A percentile compares a stretch with the other conserved stretches of the same genome.
Conservation (phyloP, 2,329 filamentous ascomycete species). For the Ascocoryne sarcoides region DNA sequence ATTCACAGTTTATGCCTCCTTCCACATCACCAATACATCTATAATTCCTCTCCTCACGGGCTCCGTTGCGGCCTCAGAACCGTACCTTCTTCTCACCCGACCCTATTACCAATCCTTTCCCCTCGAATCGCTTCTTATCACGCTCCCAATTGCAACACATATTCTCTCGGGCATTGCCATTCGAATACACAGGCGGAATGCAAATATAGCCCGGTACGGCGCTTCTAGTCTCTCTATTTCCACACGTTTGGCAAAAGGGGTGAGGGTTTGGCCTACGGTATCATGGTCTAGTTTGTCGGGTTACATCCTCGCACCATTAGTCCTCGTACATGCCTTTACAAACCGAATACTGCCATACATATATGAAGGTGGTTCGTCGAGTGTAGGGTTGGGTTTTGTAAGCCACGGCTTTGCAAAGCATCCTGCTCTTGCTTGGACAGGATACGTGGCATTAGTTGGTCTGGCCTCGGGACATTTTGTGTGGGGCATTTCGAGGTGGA, state of each 20-base stretch:
- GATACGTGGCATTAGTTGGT: conserved; percentile 60
- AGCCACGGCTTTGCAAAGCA: conserved; percentile 75
- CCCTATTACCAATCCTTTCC: conserved; percentile 84
- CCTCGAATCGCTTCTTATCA: conserved; percentile 72
- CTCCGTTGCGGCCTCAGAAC: conserved; percentile 67
- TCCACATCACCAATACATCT: conserved; percentile 76
- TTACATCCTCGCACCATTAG: conserved; percentile 57
- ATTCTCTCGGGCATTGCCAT: conserved; percentile 68
- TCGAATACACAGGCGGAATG: conserved; percentile 63
- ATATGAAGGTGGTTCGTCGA: conserved; percentile 76
- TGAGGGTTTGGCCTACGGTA: conserved; percentile 48
- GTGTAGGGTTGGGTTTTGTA: conserved; percentile 75
- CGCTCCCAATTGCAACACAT: conserved; percentile 65
- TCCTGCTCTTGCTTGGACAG: conserved; percentile 54
- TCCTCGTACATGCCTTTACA: conserved; percentile 63
- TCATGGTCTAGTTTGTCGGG: conserved; percentile 65
- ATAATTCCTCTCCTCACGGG: conserved; percentile 67
- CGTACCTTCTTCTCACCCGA: conserved; percentile 80
- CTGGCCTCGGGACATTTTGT: conserved; percentile 68
- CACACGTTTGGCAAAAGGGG: conserved; percentile 33
- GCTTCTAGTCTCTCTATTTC: conserved; percentile 45
- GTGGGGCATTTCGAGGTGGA: conserved; percentile 80
- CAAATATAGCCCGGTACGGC: conserved; percentile 68
- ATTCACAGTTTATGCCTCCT: conserved; percentile 64
- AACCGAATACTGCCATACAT: conserved; percentile 69